Evolutionary conservation across 2,329 filamentous ascomycete genomes (phyloP).

Genomic region (Trichoderma koningiopsis): DNA sequence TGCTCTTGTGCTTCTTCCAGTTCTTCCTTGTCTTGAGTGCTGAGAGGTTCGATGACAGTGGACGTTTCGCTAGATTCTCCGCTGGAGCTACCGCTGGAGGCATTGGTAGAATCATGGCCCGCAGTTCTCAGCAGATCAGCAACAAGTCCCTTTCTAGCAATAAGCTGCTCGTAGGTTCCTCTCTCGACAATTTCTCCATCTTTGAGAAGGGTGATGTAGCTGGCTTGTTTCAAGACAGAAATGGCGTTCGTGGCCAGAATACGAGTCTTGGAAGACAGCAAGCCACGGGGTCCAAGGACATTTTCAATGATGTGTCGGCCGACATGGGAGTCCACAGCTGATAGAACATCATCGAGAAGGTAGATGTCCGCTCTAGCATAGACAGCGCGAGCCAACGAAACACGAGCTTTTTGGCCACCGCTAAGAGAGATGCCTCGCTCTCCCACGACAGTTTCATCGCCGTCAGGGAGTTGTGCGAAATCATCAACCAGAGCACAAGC

Average conservation of each 20-base stretch:
- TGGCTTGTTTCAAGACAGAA: constrained; percentile 82
- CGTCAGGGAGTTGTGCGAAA: constrained; percentile 88
- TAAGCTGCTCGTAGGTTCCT: constrained; percentile 86
- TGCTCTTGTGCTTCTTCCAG: constrained; percentile 79
- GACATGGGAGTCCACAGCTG: constrained; percentile 97
- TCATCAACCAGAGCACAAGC: constrained; percentile 91
- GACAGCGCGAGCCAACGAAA: constrained; percentile 89
- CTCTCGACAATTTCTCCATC: constrained; percentile 83
- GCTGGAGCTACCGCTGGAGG: constrained; percentile 51
- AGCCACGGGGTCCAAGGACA: constrained; percentile 81
- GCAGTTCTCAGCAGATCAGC: constrained; percentile 79
- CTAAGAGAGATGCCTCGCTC: constrained; percentile 96
- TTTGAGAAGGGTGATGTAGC: constrained; percentile 82
- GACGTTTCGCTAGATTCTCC: constrained; percentile 55
- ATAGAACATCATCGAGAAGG: constrained; percentile 89
- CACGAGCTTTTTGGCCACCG: constrained; percentile 91
- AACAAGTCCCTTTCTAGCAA: constrained; percentile 92
- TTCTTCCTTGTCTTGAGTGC: constrained; percentile 61
- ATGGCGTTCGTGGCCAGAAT: constrained; percentile 96
- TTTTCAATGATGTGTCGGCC: constrained; percentile 93
- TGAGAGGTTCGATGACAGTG: constrained; percentile 55
- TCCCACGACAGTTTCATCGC: constrained; percentile 94
- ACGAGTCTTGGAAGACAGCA: constrained; percentile 83
- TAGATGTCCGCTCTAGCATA: constrained; percentile 98
- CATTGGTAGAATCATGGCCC: constrained; percentile 55